These are phyloP conservation scores for Drosera spatulata DNA, from an alignment of 179 eudicot genomes.

Conservation along the genomic window DNA sequence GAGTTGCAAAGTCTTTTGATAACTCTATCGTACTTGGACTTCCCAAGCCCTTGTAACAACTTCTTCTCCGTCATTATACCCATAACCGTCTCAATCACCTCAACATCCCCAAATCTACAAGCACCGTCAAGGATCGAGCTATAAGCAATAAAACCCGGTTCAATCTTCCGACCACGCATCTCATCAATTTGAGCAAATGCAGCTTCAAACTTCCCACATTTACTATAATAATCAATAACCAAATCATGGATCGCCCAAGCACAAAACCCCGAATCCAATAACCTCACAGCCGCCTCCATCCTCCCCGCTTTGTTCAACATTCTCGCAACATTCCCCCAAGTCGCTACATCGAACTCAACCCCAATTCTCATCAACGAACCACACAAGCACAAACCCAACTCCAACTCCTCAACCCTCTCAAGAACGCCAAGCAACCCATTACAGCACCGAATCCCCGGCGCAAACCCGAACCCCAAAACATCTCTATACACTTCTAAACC, in stretches of 20 bases:
- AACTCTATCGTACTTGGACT: conserved; percentile 32
- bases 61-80: conserved; percentile 36
- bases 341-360: conserved; percentile 25
- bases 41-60: conserved; percentile 18
- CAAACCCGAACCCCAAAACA: conserved; percentile 19
- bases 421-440: conserved; percentile 49
- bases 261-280: conserved; percentile 42
- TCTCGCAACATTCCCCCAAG: conserved; percentile 50
- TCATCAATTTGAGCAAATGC: conserved; percentile 38
- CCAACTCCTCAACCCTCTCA: conserved; percentile 27
- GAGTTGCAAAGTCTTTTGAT: conserved; percentile 53
- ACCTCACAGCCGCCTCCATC: conserved; percentile 35
- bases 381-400: conserved; percentile 45
- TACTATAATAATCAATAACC: conserved; percentile 47
- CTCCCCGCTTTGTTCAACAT: conserved; percentile 50
- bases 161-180: conserved; percentile 31
- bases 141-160: conserved; percentile 50
- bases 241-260: conserved; percentile 33
- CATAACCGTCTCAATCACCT: conserved; percentile 30
- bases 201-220: conserved; percentile 46
- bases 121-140: conserved; percentile 78
- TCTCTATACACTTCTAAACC: conserved; percentile 39
- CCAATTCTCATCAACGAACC: conserved; percentile 53
- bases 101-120: conserved; percentile 31
- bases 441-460: conserved; percentile 34